These are phyloP conservation scores for Prunus armeniaca DNA, from an alignment of 306 rosid genomes.

Conservation along the genomic window DNA sequence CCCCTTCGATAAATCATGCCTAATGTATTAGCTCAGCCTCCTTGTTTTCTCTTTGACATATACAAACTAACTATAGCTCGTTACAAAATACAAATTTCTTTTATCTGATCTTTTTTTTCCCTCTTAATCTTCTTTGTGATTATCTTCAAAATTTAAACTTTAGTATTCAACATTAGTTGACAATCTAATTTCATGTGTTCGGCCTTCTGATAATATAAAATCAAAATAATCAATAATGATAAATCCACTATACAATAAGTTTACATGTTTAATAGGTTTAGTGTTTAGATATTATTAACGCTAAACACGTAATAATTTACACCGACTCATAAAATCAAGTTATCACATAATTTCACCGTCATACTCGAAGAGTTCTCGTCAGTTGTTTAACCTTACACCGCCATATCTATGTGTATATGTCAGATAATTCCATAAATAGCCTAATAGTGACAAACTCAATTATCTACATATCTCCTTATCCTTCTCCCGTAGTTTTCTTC, in stretches of 20 bases:
- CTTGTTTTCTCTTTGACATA: not conserved
- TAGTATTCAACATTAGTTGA: not conserved
- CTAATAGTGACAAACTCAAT: not conserved
- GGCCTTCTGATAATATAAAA: not conserved
- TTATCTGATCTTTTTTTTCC: not conserved
- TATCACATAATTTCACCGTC: not conserved
- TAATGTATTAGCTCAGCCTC: not conserved
- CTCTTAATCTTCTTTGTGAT: not conserved
- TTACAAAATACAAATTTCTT: not conserved
- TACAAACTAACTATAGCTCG: not conserved
- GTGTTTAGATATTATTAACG: too few species aligned
- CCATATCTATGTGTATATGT: not conserved
- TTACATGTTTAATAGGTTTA: not conserved
- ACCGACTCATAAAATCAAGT: not conserved
- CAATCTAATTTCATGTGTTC: not conserved
- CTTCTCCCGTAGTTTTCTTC: not conserved
- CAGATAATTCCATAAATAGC: not conserved
- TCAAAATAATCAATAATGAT: not conserved
- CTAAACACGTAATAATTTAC: too few species aligned
- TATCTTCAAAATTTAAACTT: not conserved
- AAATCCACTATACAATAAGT: not conserved
- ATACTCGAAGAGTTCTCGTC: accelerated
- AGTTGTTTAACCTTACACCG: not conserved
- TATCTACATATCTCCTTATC: not conserved
- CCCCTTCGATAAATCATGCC: not conserved